Evolutionary conservation across 345 rosid species (phyloP).

Genomic region (Arabidopsis arenosa): DNA sequence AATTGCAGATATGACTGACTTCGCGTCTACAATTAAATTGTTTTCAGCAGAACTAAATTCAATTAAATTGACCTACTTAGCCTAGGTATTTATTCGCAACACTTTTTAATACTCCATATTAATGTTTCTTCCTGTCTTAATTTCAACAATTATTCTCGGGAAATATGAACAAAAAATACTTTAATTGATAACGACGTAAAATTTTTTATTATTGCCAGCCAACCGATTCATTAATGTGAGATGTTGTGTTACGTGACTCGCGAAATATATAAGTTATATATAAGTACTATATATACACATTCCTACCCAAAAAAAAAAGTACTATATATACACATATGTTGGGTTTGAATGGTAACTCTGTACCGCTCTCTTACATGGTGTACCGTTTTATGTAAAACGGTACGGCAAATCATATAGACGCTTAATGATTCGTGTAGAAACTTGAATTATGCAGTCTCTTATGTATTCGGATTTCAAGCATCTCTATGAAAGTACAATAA

Average conservation of each 20-base stretch:
- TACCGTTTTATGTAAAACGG: too few species aligned
- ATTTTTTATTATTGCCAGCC: neutral
- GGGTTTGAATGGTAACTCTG: too few species aligned
- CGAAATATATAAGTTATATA: neutral
- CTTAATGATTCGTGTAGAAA: neutral
- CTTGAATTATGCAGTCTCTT: neutral
- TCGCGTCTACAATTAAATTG: neutral
- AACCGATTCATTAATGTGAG: conserved; percentile 13
- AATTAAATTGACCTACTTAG: conserved; percentile 12
- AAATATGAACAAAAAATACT: neutral
- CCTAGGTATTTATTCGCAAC: conserved; percentile 7
- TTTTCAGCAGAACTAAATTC: neutral
- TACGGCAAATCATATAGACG: neutral
- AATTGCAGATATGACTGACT: neutral
- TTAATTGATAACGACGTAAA: neutral
- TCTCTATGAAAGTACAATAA: too few species aligned
- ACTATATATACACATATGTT: neutral
- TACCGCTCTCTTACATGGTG: too few species aligned
- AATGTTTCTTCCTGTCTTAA: neutral
- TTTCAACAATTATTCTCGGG: conserved; percentile 27
- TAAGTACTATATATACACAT: neutral
- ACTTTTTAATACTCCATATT: conserved; percentile 7
- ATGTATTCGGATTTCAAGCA: too few species aligned
- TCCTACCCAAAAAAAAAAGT: too few species aligned
- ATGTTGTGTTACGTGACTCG: conserved; percentile 19